Base-by-base conservation (phyloP, 164 flowering plant species). In the Aristolochia fimbriata region DNA sequence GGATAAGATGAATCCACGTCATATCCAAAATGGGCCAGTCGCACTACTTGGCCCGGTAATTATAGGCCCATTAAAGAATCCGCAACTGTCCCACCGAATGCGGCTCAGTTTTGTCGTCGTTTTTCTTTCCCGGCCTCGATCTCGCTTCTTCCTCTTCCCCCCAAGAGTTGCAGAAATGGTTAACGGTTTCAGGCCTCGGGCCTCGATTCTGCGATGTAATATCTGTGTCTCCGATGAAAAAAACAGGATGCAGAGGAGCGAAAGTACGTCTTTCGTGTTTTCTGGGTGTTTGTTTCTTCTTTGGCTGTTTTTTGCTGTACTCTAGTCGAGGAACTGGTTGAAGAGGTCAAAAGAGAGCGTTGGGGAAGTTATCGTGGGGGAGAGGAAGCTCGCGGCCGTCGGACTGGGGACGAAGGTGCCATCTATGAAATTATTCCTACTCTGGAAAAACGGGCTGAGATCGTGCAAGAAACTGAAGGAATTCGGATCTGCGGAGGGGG, bases 321-420 rank as follows among this genome's bases (percentile, higher is more conserved):
- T n/a, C 49, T 73, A 68, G 63, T 83, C 79, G 59, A 64, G 67
- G 37, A 79, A 65, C 19, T 68, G 68, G 27, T 73, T 74, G 71
- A 85, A 82, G 53, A 85, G 58, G 63, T 87, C 85, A 16, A 57
- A 58, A 24, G 77, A 59, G 0, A 71, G 72, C n/a, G 71, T 57
- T 1, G 93, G 90, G 51, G 86, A 86, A 30, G 68, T 51, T 30
- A 74, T 19, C 7, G 81, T 65, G 30, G 73, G 61, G 17, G 88
- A 67, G 17, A 77, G 53, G 55, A 81, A 69, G 17, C 46, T 14
- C 16, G 43, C 41, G 6, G 66, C 54, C 1, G 80, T 69, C 24
- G 87, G 91, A 60, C 82, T 85, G 15, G 74, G 62, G 58, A 70
- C 50, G 56, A 78, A 80, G 62, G 61, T 56, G 15, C 67, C 65